Evolutionary conservation across 179 eudicot genomes (phyloP), one percentile per base, ranked within the genome.

Genomic region (Actinidia arguta): DNA sequence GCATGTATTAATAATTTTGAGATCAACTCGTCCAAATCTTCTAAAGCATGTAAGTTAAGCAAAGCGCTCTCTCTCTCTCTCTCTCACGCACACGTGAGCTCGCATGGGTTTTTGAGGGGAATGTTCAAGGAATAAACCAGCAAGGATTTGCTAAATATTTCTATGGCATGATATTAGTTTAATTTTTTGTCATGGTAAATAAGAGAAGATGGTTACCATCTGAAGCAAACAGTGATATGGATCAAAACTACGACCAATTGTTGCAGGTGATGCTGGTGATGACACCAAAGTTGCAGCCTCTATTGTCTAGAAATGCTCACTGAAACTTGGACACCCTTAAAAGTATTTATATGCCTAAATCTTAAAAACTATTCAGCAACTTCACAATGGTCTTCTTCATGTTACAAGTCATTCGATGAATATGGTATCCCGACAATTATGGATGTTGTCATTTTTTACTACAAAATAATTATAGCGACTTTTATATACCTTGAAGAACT

Each of bases 191-290:
- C 67, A 27, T 0, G n/a, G n/a, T n/a, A n/a, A 27, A 64, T 7
- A 16, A 64, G 24, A 27, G 5, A 67, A 67, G 47, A 67, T 36
- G 72, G 59, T 67, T 67, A 14, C 72, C 72, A 67, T 31, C 72
- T 67, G 46, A 31, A 67, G 72, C 16, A 67, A 67, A 36, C 9
- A 67, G 8, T 31, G 22, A 67, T 31, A 31, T 64, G 42, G n/a
- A 64, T 31, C 44, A 31, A 64, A 27, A 14, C 12, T 25, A 64
- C 18, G 48, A 36, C 48, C n/a, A n/a, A n/a, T n/a, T n/a, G n/a
- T n/a, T n/a, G n/a, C n/a, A n/a, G n/a, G n/a, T n/a, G n/a, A n/a
- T n/a, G n/a, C n/a, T n/a, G n/a, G n/a, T n/a, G n/a, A n/a, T n/a
- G n/a, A 67, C 17, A 67, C 6, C 46, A 0, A 16, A 67, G 39